A percentile compares a stretch with the other conserved stretches of the same genome.
phyloP scores from a whole-genome alignment of 495 filamentous ascomycete species.

The Neurospora sp. region DNA sequence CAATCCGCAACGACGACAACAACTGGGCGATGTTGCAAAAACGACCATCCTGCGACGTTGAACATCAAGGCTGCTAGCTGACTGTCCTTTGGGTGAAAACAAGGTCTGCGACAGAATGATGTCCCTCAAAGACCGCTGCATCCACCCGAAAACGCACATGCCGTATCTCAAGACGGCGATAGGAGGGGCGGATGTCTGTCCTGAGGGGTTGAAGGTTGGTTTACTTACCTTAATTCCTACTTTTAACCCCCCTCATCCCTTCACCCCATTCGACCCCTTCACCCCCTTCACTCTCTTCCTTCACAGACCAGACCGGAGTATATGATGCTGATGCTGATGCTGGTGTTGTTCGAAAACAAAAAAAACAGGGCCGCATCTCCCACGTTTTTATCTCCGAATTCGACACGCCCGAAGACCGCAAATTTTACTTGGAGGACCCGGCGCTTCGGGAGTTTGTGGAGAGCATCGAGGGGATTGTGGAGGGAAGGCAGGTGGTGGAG shows the following conservation, averaged over 20 bases:
- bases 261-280: not conserved
- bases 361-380: conserved; percentile 41
- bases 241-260: not conserved
- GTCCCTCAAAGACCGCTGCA: conserved; percentile 30
- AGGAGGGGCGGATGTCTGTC: conserved; percentile 53
- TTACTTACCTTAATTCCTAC: not conserved
- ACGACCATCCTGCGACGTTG: too few species aligned
- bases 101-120: conserved; percentile 20
- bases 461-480: conserved; percentile 25
- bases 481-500: conserved; percentile 32
- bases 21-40: not conserved
- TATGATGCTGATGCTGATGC: too few species aligned
- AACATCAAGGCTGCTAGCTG: too few species aligned
- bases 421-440: conserved; percentile 48
- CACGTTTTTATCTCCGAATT: conserved; percentile 56
- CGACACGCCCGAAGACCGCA: conserved; percentile 44
- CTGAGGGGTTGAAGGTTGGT: conserved; percentile 30
- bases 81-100: too few species aligned
- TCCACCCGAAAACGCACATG: conserved; percentile 39
- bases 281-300: not conserved
- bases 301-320: not conserved
- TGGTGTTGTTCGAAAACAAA: too few species aligned
- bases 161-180: conserved; percentile 48
- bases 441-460: conserved; percentile 38
- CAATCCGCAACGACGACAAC: not conserved